Percentiles rank a stretch among this genome's conserved stretches.
These are phyloP conservation scores for Fusarium subtropicale DNA, from an alignment of 2,329 filamentous ascomycete species.

Conservation along the genomic window DNA sequence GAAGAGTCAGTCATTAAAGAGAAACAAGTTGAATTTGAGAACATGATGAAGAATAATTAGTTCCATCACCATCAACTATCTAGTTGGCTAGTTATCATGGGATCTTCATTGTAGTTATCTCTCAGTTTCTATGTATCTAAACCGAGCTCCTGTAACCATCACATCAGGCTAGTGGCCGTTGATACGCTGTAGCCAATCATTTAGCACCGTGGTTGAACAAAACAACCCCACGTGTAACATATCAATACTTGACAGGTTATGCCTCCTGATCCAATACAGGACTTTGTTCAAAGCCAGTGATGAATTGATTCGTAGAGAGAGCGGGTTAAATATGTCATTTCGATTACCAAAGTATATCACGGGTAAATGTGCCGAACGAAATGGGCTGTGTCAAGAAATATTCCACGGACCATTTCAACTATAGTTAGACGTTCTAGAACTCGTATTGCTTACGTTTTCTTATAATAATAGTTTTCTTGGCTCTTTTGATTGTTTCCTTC, in stretches of 20 bases:
- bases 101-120: not conserved
- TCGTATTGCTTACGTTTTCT: conserved; percentile 1
- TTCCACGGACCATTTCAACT: not conserved
- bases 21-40: no score
- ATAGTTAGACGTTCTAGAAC: not conserved
- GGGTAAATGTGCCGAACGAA: not conserved
- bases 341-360: not conserved
- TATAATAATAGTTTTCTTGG: not conserved
- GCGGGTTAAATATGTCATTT: not conserved
- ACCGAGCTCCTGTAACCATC: conserved; percentile 1
- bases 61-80: not conserved
- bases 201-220: conserved; percentile 36
- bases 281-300: conserved; percentile 1
- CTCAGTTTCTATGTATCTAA: not conserved
- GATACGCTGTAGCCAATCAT: conserved; percentile 41
- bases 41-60: no score
- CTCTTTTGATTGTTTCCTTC: not conserved
- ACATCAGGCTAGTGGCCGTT: conserved; percentile 2
- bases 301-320: conserved; percentile 20
- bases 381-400: not conserved
- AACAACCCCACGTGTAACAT: conserved; percentile 38
- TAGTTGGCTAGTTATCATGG: conserved; percentile 2
- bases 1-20: not conserved
- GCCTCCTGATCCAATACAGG: conserved; percentile 6
- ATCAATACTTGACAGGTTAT: conserved; percentile 10